Conservation (phyloP, 1,284 basidiomycete species). For the Mixia osmundae region DNA sequence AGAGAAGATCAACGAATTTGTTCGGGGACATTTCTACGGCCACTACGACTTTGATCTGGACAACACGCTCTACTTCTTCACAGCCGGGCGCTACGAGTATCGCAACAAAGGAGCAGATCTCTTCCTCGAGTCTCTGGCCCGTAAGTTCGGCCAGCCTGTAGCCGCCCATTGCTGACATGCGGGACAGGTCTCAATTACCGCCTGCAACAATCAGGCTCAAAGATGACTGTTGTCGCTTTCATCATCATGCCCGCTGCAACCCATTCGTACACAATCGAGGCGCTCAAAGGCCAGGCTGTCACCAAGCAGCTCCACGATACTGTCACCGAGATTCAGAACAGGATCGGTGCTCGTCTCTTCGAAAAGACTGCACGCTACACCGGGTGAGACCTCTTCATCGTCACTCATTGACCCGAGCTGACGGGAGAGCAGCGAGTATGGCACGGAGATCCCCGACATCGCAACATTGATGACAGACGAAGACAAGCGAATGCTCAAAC, state of each 20-base stretch:
- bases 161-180: not conserved
- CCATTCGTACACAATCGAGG: conserved; percentile 90
- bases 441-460: conserved; percentile 42
- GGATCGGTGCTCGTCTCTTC: conserved; percentile 72
- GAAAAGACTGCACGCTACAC: conserved; percentile 81
- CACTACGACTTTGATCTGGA: conserved; percentile 45
- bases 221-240: conserved; percentile 79
- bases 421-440: conserved; percentile 35
- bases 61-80: conserved; percentile 95
- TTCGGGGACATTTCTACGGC: conserved; percentile 93
- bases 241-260: conserved; percentile 96
- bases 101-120: conserved; percentile 98
- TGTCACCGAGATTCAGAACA: conserved; percentile 77
- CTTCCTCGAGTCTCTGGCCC: conserved; percentile 91
- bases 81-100: conserved; percentile 96
- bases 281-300: conserved; percentile 92
- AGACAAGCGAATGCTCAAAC: conserved; percentile 86
- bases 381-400: conserved; percentile 31
- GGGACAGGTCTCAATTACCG: conserved; percentile 45
- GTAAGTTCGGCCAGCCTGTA: conserved; percentile 22
- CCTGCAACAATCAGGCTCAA: conserved; percentile 54
- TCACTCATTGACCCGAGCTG: conserved; percentile 2
- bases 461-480: conserved; percentile 63
- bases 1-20: conserved; percentile 92
- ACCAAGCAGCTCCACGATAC: conserved; percentile 89